Evolutionary conservation across 768 basidiomycete species (phyloP).

Genomic region (Pisolithus albus): DNA sequence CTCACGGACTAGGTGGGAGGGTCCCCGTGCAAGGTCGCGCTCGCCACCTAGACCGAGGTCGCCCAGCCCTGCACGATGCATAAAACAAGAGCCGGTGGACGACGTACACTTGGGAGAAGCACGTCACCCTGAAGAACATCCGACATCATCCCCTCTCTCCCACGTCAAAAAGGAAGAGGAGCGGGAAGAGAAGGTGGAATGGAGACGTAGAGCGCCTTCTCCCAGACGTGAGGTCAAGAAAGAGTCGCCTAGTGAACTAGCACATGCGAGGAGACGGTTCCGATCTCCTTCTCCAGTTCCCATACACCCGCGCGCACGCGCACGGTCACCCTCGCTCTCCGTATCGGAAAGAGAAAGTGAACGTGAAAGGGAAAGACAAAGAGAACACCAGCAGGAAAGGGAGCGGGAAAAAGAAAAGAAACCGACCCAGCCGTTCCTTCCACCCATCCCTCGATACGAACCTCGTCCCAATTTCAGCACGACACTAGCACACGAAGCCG

Average conservation of each 20-base stretch:
- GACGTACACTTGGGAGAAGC: not conserved
- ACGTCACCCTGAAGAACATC: not conserved
- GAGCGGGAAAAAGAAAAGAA: not conserved
- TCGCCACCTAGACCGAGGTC: not conserved
- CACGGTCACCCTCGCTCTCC: not conserved
- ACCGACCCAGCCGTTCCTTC: constrained; percentile 24
- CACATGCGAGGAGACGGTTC: constrained; percentile 12
- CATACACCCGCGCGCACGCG: not conserved
- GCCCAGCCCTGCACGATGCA: not conserved
- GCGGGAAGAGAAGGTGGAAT: not conserved
- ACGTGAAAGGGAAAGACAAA: not conserved
- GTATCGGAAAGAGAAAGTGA: not conserved
- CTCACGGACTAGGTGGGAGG: not conserved
- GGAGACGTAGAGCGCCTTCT: not conserved
- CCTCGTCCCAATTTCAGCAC: constrained; percentile 23
- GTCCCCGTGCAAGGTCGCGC: too few species aligned
- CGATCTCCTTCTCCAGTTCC: constrained; percentile 17
- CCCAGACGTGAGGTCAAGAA: constrained; percentile 4
- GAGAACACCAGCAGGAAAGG: not conserved
- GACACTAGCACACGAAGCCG: constrained; percentile 13
- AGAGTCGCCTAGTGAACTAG: constrained; percentile 4
- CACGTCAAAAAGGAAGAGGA: constrained; percentile 2
- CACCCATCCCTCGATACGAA: constrained; percentile 26
- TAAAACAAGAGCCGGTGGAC: not conserved
- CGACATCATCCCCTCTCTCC: not conserved